Conservation (phyloP, 148 eudicot genomes). For the Rhododendron ovatum region DNA sequence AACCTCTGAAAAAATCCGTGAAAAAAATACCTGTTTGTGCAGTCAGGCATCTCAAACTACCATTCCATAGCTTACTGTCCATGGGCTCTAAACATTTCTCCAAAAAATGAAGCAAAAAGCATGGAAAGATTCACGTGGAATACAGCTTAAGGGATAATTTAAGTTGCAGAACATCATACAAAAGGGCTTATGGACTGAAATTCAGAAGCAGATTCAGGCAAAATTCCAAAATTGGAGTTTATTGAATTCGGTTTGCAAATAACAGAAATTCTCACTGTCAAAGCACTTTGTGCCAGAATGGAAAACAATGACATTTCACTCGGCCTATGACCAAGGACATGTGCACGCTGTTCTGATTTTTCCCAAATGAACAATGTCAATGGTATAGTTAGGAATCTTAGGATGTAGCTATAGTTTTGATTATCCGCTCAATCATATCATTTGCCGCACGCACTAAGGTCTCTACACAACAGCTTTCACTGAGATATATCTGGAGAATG, state of each 20-base stretch:
- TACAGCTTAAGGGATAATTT: neutral
- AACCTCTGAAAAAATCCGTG: neutral
- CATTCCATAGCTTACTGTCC: neutral
- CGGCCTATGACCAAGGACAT: neutral
- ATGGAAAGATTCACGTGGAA: neutral
- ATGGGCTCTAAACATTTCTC: neutral
- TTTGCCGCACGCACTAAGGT: neutral
- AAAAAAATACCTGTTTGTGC: neutral
- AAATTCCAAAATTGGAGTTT: neutral
- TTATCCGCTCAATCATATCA: neutral
- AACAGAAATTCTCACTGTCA: neutral
- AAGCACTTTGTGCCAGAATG: neutral
- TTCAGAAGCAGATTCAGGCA: neutral
- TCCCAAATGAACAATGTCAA: neutral
- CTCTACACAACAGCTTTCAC: neutral
- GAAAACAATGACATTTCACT: neutral
- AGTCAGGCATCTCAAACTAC: constrained; percentile 1
- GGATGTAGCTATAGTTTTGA: neutral
- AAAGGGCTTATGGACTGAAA: neutral
- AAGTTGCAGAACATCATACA: neutral
- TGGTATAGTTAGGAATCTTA: neutral
- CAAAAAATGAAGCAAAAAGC: neutral
- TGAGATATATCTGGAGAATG: neutral
- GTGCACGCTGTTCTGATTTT: neutral
- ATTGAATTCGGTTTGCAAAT: neutral